Conservation (phyloP, 1,284 basidiomycete species). For the Leccinum subrobustum region DNA sequence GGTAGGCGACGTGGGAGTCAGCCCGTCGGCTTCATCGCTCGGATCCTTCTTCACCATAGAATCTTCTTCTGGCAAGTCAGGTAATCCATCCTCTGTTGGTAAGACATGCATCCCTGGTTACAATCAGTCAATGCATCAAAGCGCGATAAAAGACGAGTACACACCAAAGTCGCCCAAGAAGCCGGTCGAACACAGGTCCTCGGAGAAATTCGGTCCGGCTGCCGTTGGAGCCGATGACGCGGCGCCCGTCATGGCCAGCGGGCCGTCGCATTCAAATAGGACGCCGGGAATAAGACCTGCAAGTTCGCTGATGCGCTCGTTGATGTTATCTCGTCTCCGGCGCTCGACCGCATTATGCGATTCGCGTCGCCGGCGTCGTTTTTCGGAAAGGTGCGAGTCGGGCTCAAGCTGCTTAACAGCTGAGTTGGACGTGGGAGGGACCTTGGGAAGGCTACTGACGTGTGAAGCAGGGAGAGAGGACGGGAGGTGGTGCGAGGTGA, state of each 20-base stretch:
- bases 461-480: conserved; percentile 22
- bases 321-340: conserved; percentile 86
- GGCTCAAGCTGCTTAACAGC: conserved; percentile 22
- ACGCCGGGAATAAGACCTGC: conserved; percentile 86
- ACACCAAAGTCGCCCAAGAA: conserved; percentile 25
- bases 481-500: conserved; percentile 21
- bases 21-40: conserved; percentile 25
- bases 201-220: conserved; percentile 12
- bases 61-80: conserved; percentile 32
- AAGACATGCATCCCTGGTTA: conserved; percentile 28
- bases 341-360: conserved; percentile 92
- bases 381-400: conserved; percentile 62
- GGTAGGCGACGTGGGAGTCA: conserved; percentile 17
- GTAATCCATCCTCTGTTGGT: conserved; percentile 25
- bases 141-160: background rate
- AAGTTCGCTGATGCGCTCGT: conserved; percentile 89
- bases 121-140: background rate
- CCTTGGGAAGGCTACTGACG: conserved; percentile 12
- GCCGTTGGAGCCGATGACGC: conserved; percentile 12
- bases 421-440: conserved; percentile 8
- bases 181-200: conserved; percentile 24
- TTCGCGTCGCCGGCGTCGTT: conserved; percentile 75
- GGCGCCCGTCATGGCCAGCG: conserved; percentile 20
- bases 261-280: conserved; percentile 59
- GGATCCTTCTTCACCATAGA: conserved; percentile 35